These are phyloP conservation scores for Calonectria crousiana DNA, from an alignment of 2,329 filamentous ascomycete genomes.

Conservation along the genomic window DNA sequence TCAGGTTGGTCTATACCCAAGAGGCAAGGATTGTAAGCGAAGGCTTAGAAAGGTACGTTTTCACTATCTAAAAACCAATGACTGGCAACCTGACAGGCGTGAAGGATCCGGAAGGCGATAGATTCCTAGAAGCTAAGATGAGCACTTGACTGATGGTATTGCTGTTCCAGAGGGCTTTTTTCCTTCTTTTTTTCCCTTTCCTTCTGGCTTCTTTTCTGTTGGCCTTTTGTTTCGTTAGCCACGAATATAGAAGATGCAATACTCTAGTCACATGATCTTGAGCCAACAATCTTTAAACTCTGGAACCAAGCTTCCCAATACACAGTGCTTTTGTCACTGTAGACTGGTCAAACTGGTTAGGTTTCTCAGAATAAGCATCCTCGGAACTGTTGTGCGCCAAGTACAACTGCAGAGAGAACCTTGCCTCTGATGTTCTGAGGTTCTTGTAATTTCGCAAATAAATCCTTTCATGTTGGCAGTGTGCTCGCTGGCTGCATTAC, in stretches of 20 bases:
- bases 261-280: background rate
- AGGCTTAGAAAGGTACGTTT: constrained; percentile 50
- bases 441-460: background rate
- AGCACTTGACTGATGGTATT: too few relatives aligned
- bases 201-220: background rate
- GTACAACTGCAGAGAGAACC: background rate
- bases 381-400: background rate
- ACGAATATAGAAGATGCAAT: background rate
- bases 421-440: background rate
- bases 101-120: background rate
- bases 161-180: background rate
- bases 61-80: background rate
- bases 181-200: background rate
- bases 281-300: background rate
- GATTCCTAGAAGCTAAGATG: background rate
- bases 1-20: constrained; percentile 65
- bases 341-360: background rate
- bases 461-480: background rate
- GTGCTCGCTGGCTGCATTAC: background rate
- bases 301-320: background rate
- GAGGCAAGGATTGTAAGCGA: constrained; percentile 49
- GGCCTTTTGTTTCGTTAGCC: background rate
- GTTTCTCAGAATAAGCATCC: background rate
- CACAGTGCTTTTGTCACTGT: background rate
- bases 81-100: background rate